Conservation (phyloP, 2,329 filamentous ascomycete species). For the Metarhizium guizhouense region DNA sequence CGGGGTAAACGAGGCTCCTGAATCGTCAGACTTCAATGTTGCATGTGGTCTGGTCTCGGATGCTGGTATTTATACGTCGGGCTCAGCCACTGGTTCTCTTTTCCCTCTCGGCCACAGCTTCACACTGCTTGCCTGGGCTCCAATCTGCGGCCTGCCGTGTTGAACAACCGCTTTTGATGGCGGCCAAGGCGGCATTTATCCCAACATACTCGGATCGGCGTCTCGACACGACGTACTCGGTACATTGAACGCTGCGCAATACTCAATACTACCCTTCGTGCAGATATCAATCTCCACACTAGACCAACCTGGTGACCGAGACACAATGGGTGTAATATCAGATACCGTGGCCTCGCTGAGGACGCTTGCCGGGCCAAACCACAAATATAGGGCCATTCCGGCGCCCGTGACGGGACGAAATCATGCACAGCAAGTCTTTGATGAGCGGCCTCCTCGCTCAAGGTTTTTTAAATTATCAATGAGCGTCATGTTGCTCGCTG, state of each 20-base stretch:
- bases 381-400: conserved; percentile 21
- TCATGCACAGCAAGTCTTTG: not conserved
- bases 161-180: too few relatives aligned
- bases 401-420: conserved; percentile 4
- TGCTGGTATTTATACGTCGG: too few relatives aligned
- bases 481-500: conserved; percentile 9
- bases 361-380: conserved; percentile 11
- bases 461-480: conserved; percentile 10
- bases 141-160: too few relatives aligned
- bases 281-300: not conserved
- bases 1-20: too few relatives aligned
- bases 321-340: conserved; percentile 6
- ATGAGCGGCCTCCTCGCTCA: conserved; percentile 1
- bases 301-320: not conserved
- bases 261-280: not conserved
- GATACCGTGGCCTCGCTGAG: conserved; percentile 7
- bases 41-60: too few relatives aligned
- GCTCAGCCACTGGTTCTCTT: too few relatives aligned
- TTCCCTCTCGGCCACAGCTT: too few relatives aligned
- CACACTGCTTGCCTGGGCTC: too few relatives aligned
- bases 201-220: too few relatives aligned
- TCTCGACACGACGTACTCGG: not conserved
- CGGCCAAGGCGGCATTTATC: too few relatives aligned
- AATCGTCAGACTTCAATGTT: too few relatives aligned
- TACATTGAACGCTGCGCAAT: not conserved